Evolutionary conservation across 257 asterid genomes (phyloP), one percentile per base, ranked within the genome.

Genomic region (Thymus mandschuricus): DNA sequence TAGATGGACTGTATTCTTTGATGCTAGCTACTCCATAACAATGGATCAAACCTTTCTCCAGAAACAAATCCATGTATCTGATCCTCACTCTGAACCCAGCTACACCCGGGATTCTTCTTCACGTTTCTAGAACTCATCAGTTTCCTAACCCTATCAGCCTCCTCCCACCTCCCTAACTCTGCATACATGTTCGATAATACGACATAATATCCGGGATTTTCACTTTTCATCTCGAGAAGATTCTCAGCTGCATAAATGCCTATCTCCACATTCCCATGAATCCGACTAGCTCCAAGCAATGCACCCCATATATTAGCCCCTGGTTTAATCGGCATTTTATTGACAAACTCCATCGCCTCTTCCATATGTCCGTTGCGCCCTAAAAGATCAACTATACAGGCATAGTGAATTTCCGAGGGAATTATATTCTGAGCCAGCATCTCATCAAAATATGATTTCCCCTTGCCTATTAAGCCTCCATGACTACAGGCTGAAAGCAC

Each of bases 151-250:
- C 43, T 31, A 57, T 57, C 63, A 2, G 63, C 63, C 27, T 57
- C 63, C 27, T 31, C 63, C 63, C 63, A 57, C 63, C 63, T 57
- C 63, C 63, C 63, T 4, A 40, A 41, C 63, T 57, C 43, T 4
- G 63, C 21, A 6, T 57, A 31, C 63, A 57, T 57, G 11, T 57
- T 57, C 9, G 62, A 57, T 5, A 57, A 40, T 9, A 57, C 63
- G 21, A 57, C 63, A 3, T 57, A 57, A 13, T 57, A 57, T 1
- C 63, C 63, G 3, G 63, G 43, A 31, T 31, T 15, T 10, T 11
- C 27, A 3, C 43, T 40, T 21, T 57, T 12, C 63, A 57, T 10
- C 63, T 57, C 63, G 31, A 57, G 63, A 31, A 57, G 63, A 11
- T 34, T 2, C 63, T 57, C 63, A 1, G 63, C 63, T 1, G 63